phyloP scores from a whole-genome alignment of 352 stramenopile genomes.

The Hyaloperonospora brassicae region DNA sequence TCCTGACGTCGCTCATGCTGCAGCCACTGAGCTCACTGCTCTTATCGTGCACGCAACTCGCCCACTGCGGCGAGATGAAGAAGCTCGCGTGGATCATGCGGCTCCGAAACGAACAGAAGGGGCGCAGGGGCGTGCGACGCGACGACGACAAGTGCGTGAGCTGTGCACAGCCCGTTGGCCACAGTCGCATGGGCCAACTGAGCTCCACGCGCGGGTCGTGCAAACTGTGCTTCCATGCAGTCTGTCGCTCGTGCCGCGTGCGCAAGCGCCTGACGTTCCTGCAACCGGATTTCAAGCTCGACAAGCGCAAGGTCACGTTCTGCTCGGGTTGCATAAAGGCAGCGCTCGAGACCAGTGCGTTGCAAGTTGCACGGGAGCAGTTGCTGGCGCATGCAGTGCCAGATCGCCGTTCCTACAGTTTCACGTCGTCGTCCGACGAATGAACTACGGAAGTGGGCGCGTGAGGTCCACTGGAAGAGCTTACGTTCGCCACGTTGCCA shows the following conservation, averaged over 20 bases:
- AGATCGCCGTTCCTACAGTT: conserved; percentile 7
- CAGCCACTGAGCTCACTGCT: conserved; percentile 17
- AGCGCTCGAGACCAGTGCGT: conserved; percentile 17
- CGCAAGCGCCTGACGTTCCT: conserved; percentile 36
- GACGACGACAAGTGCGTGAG: conserved; percentile 27
- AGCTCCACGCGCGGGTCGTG: conserved; percentile 30
- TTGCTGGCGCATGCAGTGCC: conserved; percentile 1
- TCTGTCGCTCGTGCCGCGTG: conserved; percentile 32
- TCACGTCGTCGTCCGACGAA: conserved; percentile 23
- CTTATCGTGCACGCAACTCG: conserved; percentile 22
- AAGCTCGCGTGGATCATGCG: conserved; percentile 34
- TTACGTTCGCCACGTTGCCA: no score
- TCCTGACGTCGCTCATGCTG: conserved; percentile 20
- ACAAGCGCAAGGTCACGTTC: conserved; percentile 39
- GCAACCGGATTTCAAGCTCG: conserved; percentile 24
- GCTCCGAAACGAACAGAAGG: conserved; percentile 20
- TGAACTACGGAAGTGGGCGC: background rate
- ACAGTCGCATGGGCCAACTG: conserved; percentile 20
- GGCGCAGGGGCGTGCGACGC: conserved; percentile 18
- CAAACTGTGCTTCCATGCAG: conserved; percentile 32
- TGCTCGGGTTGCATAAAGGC: conserved; percentile 38
- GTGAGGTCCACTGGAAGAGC: no score
- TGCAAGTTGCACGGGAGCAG: conserved; percentile 22
- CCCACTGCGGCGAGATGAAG: conserved; percentile 32
- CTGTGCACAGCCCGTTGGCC: conserved; percentile 13